A percentile compares a stretch with the other conserved stretches of the same genome.
Evolutionary conservation across 192 early-diverging fungal genomes (phyloP).

Genomic region (Rhizophagus clarus): DNA sequence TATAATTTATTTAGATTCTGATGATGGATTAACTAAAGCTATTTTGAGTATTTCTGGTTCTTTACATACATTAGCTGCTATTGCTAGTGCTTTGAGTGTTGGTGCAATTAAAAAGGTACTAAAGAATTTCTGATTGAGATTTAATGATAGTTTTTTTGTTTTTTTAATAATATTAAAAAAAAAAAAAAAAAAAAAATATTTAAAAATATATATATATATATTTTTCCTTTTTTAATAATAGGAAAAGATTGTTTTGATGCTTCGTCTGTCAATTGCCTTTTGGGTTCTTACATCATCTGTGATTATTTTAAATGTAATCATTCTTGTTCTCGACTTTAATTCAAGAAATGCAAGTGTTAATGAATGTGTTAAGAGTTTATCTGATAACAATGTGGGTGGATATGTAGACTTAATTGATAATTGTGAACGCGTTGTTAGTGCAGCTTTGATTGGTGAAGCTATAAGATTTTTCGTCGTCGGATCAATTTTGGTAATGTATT

Average conservation of each 20-base stretch:
- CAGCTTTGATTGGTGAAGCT: too few species aligned
- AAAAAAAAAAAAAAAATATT: too few species aligned
- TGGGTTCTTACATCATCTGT: neutral
- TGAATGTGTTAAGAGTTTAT: too few species aligned
- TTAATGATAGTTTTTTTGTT: neutral
- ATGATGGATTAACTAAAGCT: neutral
- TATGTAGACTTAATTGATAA: too few species aligned
- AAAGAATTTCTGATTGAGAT: neutral
- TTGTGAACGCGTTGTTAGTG: too few species aligned
- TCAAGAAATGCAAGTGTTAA: neutral
- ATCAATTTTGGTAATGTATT: neutral
- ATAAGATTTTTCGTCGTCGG: neutral
- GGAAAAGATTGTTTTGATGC: neutral
- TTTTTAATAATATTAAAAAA: neutral
- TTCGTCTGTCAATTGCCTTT: slow-evolving; percentile 11
- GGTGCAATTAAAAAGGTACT: neutral
- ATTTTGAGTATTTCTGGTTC: neutral
- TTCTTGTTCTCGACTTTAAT: neutral
- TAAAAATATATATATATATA: too few species aligned
- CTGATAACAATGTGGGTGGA: too few species aligned
- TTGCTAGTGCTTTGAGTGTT: neutral
- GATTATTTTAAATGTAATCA: neutral
- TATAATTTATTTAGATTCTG: neutral
- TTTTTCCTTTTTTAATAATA: neutral
- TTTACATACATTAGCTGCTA: neutral